Base-by-base conservation (phyloP, 129 eudicot species). In the Centella asiatica region DNA sequence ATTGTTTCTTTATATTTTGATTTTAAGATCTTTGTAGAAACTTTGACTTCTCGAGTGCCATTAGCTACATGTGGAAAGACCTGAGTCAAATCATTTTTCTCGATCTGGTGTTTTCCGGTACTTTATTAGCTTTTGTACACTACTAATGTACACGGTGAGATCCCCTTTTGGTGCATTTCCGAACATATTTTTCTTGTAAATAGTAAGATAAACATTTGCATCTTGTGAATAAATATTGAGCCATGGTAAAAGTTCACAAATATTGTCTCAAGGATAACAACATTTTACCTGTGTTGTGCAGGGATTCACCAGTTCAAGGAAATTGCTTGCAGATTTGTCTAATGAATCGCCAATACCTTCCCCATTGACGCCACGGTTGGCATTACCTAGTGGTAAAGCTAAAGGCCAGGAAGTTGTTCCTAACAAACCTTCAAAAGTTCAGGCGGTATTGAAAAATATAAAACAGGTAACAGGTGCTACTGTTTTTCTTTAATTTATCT, bases 391-490 rank as follows among this genome's bases (percentile, higher is more conserved):
- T 60, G 98, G 95, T 18, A 67, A 78, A 51, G 36, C 86, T 69
- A 88, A 84, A 78, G 74, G 79, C 56, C 82, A 87, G 71, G 77
- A 83, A 76, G 88, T 72, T 55, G 67, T 80, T 32, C 34, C 83
- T 39, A 58, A n/a, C 12, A 92, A 84, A 68, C 86, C 96, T 71
- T 62, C 83, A 44, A 81, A 59, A 62, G 96, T 92, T 33, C 95
- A 92, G 76, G 96, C 98, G 39, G 68, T 92, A 66, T 69, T 87
- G 32, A 92, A 92, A 72, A 71, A 72, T 52, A 92, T 92, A 68
- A 89, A 85, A 66, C 97, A 89, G 95, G 97, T 80, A 57, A 5
- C 57, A 44, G 65, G 60, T 62, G 15, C 62, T 51, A 24, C 42
- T 68, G 13, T 37, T 37, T 7, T 37, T 37, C 15, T 69, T 44